Percentiles rank a stretch among this genome's conserved stretches.
These are phyloP conservation scores for Rutstroemia sp. DNA, from an alignment of 2,329 filamentous ascomycete species.

Conservation along the genomic window DNA sequence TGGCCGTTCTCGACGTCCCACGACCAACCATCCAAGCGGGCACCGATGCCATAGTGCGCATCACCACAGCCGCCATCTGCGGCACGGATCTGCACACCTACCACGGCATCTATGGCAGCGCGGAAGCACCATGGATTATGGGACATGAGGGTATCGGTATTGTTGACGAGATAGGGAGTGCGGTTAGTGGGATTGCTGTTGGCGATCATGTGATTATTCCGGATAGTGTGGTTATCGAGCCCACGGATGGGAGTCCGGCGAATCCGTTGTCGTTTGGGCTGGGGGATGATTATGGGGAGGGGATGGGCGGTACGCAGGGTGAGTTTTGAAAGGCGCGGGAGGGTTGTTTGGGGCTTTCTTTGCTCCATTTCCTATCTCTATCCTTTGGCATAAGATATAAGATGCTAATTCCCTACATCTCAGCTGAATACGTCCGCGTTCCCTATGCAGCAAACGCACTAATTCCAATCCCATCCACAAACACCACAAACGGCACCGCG, in stretches of 20 bases:
- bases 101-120: conserved; percentile 54
- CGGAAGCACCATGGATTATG: conserved; percentile 30
- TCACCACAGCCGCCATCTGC: conserved; percentile 32
- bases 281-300: too few relatives aligned
- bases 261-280: too few relatives aligned
- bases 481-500: too few relatives aligned
- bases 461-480: too few relatives aligned
- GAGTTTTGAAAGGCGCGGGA: too few relatives aligned
- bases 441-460: conserved; percentile 44
- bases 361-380: too few relatives aligned
- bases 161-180: conserved; percentile 59
- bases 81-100: conserved; percentile 46
- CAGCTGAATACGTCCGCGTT: conserved; percentile 59
- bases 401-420: conserved; percentile 26
- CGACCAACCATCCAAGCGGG: conserved; percentile 49
- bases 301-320: too few relatives aligned
- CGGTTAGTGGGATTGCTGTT: conserved; percentile 59
- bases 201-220: conserved; percentile 78
- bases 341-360: too few relatives aligned
- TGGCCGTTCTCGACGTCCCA: conserved; percentile 53
- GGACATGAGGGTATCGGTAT: conserved; percentile 84
- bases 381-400: too few relatives aligned
- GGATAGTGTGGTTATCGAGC: conserved; percentile 58
- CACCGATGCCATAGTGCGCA: conserved; percentile 34
- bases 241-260: conserved; percentile 58